Conservation (phyloP, 768 basidiomycete species). For the Gelatoporia subvermispora region DNA sequence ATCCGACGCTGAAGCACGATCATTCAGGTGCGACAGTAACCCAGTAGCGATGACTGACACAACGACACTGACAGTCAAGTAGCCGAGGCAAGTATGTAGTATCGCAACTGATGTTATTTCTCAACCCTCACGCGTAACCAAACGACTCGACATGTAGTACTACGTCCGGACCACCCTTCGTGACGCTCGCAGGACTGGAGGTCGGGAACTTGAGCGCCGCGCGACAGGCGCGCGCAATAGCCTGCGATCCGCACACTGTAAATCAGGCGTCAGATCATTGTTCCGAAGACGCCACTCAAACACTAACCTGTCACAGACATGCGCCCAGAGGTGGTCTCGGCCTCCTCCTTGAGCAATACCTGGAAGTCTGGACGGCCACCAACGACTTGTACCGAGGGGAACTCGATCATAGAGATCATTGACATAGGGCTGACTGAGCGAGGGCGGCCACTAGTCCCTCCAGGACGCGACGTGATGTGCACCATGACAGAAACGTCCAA, state of each 20-base stretch:
- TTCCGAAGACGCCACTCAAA: background rate
- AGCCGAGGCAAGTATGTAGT: too few species aligned
- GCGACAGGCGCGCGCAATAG: constrained; percentile 35
- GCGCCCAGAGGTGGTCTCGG: constrained; percentile 28
- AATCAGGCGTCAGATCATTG: background rate
- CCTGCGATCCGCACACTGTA: constrained; percentile 46
- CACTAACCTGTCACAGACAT: constrained; percentile 44
- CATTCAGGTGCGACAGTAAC: too few species aligned
- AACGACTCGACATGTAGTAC: constrained; percentile 43
- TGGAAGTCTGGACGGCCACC: constrained; percentile 41
- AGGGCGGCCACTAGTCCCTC: constrained; percentile 2
- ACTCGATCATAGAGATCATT: constrained; percentile 15
- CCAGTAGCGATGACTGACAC: too few species aligned
- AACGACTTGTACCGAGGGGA: constrained; percentile 23
- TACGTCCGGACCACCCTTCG: constrained; percentile 43
- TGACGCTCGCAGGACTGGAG: constrained; percentile 27
- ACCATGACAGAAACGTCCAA: constrained; percentile 36
- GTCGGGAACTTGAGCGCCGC: constrained; percentile 34
- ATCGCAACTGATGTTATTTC: too few species aligned
- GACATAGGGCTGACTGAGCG: constrained; percentile 2
- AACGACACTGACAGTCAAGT: too few species aligned
- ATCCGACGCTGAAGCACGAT: too few species aligned
- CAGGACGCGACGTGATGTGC: constrained; percentile 31
- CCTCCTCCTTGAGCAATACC: constrained; percentile 33
- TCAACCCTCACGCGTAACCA: constrained; percentile 20